phyloP scores from a whole-genome alignment of 805 yeast species.

The Saccharomyces jurei region DNA sequence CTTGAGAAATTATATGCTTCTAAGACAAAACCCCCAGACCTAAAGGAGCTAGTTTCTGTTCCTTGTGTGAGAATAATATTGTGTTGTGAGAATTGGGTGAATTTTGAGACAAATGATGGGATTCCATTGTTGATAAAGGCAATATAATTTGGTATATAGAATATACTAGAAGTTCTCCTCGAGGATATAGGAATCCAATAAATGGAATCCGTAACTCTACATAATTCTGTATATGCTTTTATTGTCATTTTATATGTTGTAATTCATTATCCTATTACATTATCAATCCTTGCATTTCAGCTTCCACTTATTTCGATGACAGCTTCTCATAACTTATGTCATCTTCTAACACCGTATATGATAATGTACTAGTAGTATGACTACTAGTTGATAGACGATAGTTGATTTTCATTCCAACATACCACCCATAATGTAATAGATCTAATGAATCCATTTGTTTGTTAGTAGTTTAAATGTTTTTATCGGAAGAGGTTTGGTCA shows the following conservation, averaged over 20 bases:
- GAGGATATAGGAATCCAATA: neutral
- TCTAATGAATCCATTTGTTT: neutral
- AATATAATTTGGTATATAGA: too few species aligned
- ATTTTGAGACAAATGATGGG: too few species aligned
- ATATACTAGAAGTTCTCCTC: neutral
- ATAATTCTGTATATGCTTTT: too few species aligned
- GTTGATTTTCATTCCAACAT: neutral
- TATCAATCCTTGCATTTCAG: neutral
- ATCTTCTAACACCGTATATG: neutral
- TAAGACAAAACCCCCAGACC: too few species aligned
- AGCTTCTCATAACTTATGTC: neutral
- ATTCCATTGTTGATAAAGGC: too few species aligned
- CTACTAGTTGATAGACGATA: neutral
- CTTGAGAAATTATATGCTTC: too few species aligned
- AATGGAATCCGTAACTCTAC: neutral
- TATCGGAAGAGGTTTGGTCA: constrained; percentile 2
- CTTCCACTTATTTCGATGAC: neutral
- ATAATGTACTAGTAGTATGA: neutral
- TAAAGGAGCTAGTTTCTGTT: too few species aligned
- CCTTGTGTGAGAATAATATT: too few species aligned
- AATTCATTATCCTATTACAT: neutral
- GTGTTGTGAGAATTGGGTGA: too few species aligned
- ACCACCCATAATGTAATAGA: neutral
- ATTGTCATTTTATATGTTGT: neutral
- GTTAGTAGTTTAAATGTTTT: neutral